These are phyloP conservation scores for Lactarius hengduanensis DNA, from an alignment of 768 basidiomycete species.

Conservation along the genomic window DNA sequence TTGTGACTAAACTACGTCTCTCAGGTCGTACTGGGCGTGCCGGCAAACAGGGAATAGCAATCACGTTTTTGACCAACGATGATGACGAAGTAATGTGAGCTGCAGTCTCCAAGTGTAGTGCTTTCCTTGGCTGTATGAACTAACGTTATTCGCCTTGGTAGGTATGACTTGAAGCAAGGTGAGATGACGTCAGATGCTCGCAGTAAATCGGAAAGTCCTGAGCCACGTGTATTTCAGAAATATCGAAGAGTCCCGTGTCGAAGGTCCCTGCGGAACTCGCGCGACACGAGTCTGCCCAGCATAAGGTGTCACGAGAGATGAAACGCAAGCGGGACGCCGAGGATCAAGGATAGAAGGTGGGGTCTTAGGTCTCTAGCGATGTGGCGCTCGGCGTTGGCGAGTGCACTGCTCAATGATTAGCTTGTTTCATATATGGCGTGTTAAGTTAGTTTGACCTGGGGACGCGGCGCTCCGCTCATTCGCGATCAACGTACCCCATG, in stretches of 20 bases:
- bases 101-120: conserved; percentile 21
- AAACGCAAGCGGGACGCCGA: conserved; percentile 89
- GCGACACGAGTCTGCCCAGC: conserved; percentile 88
- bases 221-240: conserved; percentile 52
- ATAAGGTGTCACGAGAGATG: conserved; percentile 91
- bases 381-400: not conserved
- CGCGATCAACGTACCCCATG: not conserved
- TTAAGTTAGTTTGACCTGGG: not conserved
- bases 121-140: not conserved
- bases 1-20: conserved; percentile 17
- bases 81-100: conserved; percentile 90
- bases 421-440: not conserved
- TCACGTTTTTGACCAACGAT: conserved; percentile 95
- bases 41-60: conserved; percentile 88
- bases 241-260: conserved; percentile 89
- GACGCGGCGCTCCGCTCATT: not conserved
- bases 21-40: conserved; percentile 95
- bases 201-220: not conserved
- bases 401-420: not conserved
- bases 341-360: conserved; percentile 43
- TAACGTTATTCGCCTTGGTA: conserved; percentile 35
- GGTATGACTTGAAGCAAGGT: conserved; percentile 96
- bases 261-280: conserved; percentile 87
- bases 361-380: not conserved
- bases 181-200: conserved; percentile 30